Percentiles rank a stretch among this genome's conserved stretches.
Evolutionary conservation across 225 moss, liverwort and hornwort genomes (phyloP).

Genomic region (Straminergon stramineum): DNA sequence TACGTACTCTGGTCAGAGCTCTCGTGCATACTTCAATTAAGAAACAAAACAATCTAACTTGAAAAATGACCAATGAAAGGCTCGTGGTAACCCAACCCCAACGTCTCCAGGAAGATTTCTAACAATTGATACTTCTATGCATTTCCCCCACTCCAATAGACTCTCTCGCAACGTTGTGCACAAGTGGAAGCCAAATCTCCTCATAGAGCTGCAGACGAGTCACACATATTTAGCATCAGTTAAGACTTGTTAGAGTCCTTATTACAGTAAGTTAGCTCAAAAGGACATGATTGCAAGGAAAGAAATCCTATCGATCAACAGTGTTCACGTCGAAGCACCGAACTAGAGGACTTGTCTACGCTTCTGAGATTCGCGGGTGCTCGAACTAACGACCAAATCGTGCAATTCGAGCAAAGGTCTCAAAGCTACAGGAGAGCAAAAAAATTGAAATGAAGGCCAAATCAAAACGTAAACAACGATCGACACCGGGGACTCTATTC

Average conservation of each 20-base stretch:
- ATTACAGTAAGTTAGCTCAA: not conserved
- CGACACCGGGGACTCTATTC: not conserved
- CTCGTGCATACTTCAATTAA: not conserved
- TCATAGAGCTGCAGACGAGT: not conserved
- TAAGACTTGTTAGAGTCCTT: not conserved
- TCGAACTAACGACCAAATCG: not conserved
- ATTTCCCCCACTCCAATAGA: not conserved
- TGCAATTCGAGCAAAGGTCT: not conserved
- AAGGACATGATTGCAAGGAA: not conserved
- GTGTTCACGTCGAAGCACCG: not conserved
- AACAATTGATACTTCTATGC: not conserved
- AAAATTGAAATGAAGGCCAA: not conserved
- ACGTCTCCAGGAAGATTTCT: not conserved
- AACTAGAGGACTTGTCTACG: no score
- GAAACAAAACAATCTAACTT: not conserved
- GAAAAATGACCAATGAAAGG: not conserved
- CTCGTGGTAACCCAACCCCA: not conserved
- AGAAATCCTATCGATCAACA: not conserved
- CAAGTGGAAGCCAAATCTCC: not conserved
- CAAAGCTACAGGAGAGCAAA: not conserved
- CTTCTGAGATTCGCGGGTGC: no score
- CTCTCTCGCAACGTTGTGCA: not conserved
- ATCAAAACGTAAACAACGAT: not conserved
- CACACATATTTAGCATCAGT: not conserved
- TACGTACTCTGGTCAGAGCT: accelerated